These are phyloP conservation scores for Cornus suecica DNA, from an alignment of 148 eudicot genomes.

Conservation along the genomic window DNA sequence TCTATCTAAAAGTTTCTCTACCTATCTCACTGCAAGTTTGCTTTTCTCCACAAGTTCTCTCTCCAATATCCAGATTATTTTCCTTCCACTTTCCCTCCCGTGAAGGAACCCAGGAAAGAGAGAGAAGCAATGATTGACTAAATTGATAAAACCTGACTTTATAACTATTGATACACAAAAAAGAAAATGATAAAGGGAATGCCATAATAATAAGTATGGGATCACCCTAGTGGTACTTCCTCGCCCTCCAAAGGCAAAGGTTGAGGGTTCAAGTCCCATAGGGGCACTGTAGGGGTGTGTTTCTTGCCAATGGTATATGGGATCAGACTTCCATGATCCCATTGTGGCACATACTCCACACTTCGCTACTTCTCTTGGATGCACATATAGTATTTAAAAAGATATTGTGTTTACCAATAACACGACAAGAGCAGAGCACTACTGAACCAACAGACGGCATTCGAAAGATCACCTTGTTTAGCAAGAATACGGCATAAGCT, in stretches of 20 bases:
- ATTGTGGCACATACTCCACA: not conserved
- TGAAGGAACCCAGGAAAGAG: not conserved
- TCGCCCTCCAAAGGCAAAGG: too few species aligned
- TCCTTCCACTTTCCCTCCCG: too few species aligned
- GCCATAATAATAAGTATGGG: not conserved
- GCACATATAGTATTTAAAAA: not conserved
- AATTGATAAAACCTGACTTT: slow-evolving; percentile 4
- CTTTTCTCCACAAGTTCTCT: too few species aligned
- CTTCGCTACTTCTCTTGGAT: too few species aligned
- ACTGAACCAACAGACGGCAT: not conserved
- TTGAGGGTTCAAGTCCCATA: too few species aligned
- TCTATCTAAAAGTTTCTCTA: not conserved
- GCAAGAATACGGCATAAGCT: slow-evolving; percentile 90
- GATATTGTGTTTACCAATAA: slow-evolving; percentile 91
- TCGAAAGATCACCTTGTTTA: slow-evolving; percentile 70
- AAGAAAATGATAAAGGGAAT: not conserved
- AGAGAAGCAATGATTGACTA: not conserved
- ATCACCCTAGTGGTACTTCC: too few species aligned
- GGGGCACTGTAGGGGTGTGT: too few species aligned
- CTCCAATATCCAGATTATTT: too few species aligned
- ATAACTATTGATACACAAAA: not conserved
- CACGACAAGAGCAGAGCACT: slow-evolving; percentile 60
- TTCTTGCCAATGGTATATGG: too few species aligned
- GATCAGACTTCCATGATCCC: not conserved
- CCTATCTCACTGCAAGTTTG: not conserved